phyloP scores from a whole-genome alignment of 2,329 filamentous ascomycete genomes.

The Penicillium sp. region DNA sequence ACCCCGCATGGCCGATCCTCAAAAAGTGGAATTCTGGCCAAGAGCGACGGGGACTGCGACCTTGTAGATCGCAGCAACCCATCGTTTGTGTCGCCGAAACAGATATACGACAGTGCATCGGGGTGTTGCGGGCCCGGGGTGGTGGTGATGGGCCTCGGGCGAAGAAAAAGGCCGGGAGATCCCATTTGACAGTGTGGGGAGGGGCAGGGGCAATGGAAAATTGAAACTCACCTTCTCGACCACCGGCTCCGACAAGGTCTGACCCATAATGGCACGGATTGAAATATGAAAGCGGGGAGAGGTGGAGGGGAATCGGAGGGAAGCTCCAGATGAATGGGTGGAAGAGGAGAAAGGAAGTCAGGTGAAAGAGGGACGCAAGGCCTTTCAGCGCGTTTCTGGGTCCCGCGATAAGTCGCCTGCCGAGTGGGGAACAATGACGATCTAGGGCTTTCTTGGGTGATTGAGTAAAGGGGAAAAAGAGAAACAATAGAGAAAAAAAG shows the following conservation, averaged over 20 bases:
- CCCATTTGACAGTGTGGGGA: conserved; percentile 21
- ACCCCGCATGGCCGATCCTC: conserved; percentile 28
- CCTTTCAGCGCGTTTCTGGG: conserved; percentile 25
- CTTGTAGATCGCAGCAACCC: background rate
- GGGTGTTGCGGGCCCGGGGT: background rate
- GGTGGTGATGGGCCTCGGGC: conserved; percentile 1
- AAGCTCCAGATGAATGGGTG: conserved; percentile 18
- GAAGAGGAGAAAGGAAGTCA: conserved; percentile 26
- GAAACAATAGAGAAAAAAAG: background rate
- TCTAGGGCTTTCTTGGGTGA: conserved; percentile 12
- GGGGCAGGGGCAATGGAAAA: conserved; percentile 20
- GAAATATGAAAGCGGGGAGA: conserved; percentile 20
- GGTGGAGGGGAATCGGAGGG: conserved; percentile 17
- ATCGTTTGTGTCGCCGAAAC: background rate
- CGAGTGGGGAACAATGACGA: conserved; percentile 22
- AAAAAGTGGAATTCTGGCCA: background rate
- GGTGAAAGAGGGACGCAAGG: conserved; percentile 23
- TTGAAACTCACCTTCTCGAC: conserved; percentile 83
- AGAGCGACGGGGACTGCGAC: background rate
- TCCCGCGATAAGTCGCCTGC: conserved; percentile 25
- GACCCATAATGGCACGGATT: conserved; percentile 71
- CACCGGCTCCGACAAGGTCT: conserved; percentile 98
- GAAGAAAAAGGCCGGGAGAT: conserved; percentile 1
- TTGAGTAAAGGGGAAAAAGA: background rate
- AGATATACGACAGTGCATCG: background rate